phyloP scores from a whole-genome alignment of 306 rosid species.

The Echinosophora koreensis region DNA sequence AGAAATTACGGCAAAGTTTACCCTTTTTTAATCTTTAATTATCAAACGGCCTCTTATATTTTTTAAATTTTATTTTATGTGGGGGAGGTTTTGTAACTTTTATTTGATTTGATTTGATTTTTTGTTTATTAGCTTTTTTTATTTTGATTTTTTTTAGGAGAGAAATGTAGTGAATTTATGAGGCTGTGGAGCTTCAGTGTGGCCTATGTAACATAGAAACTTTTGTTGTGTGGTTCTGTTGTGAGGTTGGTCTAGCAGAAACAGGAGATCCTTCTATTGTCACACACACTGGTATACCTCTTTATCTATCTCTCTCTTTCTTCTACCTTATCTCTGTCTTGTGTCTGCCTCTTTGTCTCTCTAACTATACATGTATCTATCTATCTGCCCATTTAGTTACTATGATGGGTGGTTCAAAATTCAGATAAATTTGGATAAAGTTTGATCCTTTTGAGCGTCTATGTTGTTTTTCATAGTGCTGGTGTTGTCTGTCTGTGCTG shows the following conservation, averaged over 20 bases:
- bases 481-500: constrained; percentile 1
- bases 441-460: constrained; percentile 47
- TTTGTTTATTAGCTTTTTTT: constrained; percentile 6
- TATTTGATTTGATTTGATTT: not conserved
- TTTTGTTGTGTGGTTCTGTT: constrained; percentile 72
- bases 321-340: constrained; percentile 21
- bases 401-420: constrained; percentile 42
- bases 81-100: constrained; percentile 52
- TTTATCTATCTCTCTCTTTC: constrained; percentile 45
- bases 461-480: constrained; percentile 39
- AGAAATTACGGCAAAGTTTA: constrained; percentile 10
- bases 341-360: constrained; percentile 10
- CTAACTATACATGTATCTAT: constrained; percentile 10
- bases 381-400: constrained; percentile 25
- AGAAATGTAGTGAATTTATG: constrained; percentile 60
- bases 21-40: not conserved
- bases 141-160: constrained; percentile 22
- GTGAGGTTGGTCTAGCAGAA: constrained; percentile 61
- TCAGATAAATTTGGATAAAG: constrained; percentile 47
- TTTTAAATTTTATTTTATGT: constrained; percentile 21
- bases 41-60: constrained; percentile 15
- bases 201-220: constrained; percentile 42
- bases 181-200: constrained; percentile 66
- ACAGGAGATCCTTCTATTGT: constrained; percentile 56
- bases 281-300: constrained; percentile 53